Percentiles rank a stretch among this genome's conserved stretches.
These are phyloP conservation scores for Diplodia intermedia DNA, from an alignment of 2,329 filamentous ascomycete species.

Conservation along the genomic window DNA sequence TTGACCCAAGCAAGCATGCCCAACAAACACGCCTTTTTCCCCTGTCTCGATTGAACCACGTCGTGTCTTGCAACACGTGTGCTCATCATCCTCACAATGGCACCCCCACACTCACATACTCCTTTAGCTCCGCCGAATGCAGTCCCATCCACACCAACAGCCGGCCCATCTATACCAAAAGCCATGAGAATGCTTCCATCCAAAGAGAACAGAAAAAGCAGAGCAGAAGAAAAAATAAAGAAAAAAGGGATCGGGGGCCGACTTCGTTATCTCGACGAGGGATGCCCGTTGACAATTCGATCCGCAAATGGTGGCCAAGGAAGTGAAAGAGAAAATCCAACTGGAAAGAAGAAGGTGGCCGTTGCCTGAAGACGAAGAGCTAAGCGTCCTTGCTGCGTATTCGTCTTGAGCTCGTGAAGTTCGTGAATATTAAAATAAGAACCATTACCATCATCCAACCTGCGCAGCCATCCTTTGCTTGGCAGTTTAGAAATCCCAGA, in stretches of 20 bases:
- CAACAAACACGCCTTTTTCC: neutral
- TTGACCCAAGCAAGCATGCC: neutral
- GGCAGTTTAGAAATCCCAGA: conserved; percentile 43
- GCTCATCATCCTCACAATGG: neutral
- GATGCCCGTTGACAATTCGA: conserved; percentile 2
- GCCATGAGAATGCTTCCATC: conserved; percentile 3
- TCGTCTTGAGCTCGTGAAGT: conserved; percentile 22
- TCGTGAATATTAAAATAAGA: conserved; percentile 2
- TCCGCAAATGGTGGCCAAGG: conserved; percentile 5
- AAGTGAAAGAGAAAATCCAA: conserved; percentile 6
- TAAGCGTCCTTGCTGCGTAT: neutral
- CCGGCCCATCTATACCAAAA: neutral
- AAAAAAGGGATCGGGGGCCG: neutral
- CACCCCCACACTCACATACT: neutral
- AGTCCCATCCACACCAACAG: neutral
- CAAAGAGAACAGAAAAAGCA: neutral
- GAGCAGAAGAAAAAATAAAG: neutral
- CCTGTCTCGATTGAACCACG: neutral
- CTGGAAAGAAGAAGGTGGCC: neutral
- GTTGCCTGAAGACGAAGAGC: conserved; percentile 8
- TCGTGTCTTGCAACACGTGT: neutral
- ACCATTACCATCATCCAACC: neutral
- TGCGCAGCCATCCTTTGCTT: too few species aligned
- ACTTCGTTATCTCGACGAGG: neutral
- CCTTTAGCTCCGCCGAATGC: neutral